Base-by-base conservation (phyloP, 2,329 filamentous ascomycete genomes). In the Penicillium corylophilum region DNA sequence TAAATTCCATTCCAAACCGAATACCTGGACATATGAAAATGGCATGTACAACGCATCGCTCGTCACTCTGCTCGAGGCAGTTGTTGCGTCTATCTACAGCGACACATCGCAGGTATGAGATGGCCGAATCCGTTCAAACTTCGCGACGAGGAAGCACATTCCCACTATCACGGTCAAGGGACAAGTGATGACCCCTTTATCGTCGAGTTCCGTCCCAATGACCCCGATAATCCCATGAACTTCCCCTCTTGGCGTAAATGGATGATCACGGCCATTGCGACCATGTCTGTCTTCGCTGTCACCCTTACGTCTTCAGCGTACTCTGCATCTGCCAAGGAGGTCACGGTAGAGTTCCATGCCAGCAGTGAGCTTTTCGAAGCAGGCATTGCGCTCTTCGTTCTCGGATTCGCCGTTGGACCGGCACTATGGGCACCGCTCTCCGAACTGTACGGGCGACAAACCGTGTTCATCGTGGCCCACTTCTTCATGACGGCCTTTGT, bases 361-460 rank as follows among this genome's bases (percentile, higher is more conserved):
- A n/a, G n/a, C n/a, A n/a, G n/a, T n/a, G n/a, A n/a, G n/a, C n/a
- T 7, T 73, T 74, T 38, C 12, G 65, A 1, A 45, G 68, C 23
- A 56, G 61, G 61, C 24, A 26, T 46, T 0, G 67, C 71, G 53
- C 65, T 64, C 8, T 55, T 55, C 15, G 69, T 59, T 9, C 56
- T 71, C 4, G 71, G 69, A 4, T 71, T 71, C 46, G 68, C 69
- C 24, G 64, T 71, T 40, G 70, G 71, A 2, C 71, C 71, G 0
- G 44, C 67, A 2, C 57, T 73, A 18, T 73, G 70, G 70, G 69
- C 44, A 15, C 56, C 54, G 8, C 36, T 61, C 41, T 38, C 48
- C 20, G 41, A 53, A 22, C 8, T 43, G 23, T 46, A 46, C 24
- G 48, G 53, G 13, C 29, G 49, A 48, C 22, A 43, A 20, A 45